Conservation (phyloP, 2,329 filamentous ascomycete species). For the Colletotrichum liriopes region DNA sequence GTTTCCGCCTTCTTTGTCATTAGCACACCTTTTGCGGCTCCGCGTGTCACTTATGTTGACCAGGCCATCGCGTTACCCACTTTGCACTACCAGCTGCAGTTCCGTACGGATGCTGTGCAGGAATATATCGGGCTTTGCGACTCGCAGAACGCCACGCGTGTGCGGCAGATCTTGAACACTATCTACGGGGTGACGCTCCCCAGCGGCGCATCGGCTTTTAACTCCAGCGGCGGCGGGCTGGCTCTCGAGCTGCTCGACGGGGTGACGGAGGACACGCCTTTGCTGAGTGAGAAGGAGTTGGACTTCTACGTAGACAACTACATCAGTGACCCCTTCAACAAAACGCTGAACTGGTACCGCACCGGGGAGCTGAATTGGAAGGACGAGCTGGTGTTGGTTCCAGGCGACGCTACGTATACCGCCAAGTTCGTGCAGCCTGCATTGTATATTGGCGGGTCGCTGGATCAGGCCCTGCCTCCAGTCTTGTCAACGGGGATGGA, state of each 20-base stretch:
- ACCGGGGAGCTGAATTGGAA: constrained; percentile 80
- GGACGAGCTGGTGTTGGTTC: constrained; percentile 74
- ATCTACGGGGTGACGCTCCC: constrained; percentile 76
- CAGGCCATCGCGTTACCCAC: constrained; percentile 74
- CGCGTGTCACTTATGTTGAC: constrained; percentile 65
- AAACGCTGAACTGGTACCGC: constrained; percentile 92
- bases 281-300: constrained; percentile 79
- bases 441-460: constrained; percentile 78
- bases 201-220: constrained; percentile 69
- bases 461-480: constrained; percentile 77
- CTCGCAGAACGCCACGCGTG: constrained; percentile 65
- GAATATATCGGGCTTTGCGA: constrained; percentile 54
- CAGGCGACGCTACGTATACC: constrained; percentile 64
- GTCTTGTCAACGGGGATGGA: constrained; percentile 79
- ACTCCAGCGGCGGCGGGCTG: constrained; percentile 68
- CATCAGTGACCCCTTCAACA: constrained; percentile 78
- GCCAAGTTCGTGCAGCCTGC: constrained; percentile 69
- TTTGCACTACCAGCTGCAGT: constrained; percentile 83
- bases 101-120: constrained; percentile 72
- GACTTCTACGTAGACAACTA: constrained; percentile 85
- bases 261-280: constrained; percentile 65
- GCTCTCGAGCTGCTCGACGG: constrained; percentile 69
- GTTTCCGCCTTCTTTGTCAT: constrained; percentile 80
- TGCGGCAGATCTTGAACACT: constrained; percentile 76
- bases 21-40: constrained; percentile 78